Base-by-base conservation (phyloP, 164 flowering plant species). In the Saururus chinensis region DNA sequence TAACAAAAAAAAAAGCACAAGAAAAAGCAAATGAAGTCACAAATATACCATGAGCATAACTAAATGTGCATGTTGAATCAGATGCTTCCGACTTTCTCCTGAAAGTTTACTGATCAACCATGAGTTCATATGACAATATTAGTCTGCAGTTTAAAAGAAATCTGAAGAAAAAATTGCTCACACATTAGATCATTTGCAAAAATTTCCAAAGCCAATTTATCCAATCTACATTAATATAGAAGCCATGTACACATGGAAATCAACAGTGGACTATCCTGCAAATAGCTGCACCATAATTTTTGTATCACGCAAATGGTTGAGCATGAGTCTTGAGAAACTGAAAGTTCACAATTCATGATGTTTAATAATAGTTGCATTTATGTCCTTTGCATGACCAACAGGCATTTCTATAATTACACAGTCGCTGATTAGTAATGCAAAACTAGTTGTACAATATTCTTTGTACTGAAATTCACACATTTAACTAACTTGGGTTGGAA, bases 51-150 rank as follows among this genome's bases (percentile, higher is more conserved):
- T 60, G 65, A 70, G 40, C 68, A 70, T 51, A 20, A 64, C 52
- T 55, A 57, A 52, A 48, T 30, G 40, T 62, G 71, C 64, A 63
- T 65, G 53, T 68, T 55, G 66, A 59, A 74, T 60, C 53, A 74
- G 62, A 45, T 62, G 61, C 67, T 63, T 70, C 57, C 60, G 51
- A 1, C 69, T 66, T 53, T 70, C 69, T 60, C 65, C 48, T 40
- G 77, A 40, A 48, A 60, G 77, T 49, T 74, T 74, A 65, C 77
- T 74, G 74, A 53, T 19, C 56, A 67, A 54, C 55, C 19, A 62
- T 22, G 61, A 62, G 35, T 24, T 4, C 41, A 51, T 59, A n/a
- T n/a, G n/a, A n/a, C n/a, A n/a, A n/a, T n/a, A n/a, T n/a, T n/a
- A n/a, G n/a, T n/a, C n/a, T n/a, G n/a, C 59, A 62, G 20, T 25